These are phyloP conservation scores for Plantago ovata DNA, from an alignment of 257 asterid species.

Conservation along the genomic window DNA sequence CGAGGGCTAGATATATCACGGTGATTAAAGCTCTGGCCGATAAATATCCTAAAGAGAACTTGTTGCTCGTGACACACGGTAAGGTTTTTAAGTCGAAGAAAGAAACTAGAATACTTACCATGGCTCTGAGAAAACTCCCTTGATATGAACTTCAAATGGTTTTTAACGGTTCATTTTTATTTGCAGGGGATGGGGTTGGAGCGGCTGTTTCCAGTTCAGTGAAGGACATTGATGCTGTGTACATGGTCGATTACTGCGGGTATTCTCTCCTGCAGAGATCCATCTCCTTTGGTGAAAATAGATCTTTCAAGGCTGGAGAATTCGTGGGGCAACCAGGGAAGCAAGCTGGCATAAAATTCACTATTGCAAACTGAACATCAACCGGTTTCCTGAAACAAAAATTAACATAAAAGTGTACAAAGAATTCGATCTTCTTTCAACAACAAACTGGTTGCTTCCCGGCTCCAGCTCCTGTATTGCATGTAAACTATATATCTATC, in stretches of 20 bases:
- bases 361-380: conserved; percentile 2
- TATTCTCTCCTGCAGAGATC: conserved; percentile 42
- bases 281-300: conserved; percentile 28
- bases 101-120: no score
- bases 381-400: not conserved
- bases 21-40: conserved; percentile 71
- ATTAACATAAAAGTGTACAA: no score
- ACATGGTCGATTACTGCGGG: conserved; percentile 73
- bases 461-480: no score
- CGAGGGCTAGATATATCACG: conserved; percentile 52
- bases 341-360: conserved; percentile 32
- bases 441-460: no score
- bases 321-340: conserved; percentile 39
- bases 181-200: conserved; percentile 86
- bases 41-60: conserved; percentile 76
- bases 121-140: no score
- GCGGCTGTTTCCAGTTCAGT: conserved; percentile 37
- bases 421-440: no score
- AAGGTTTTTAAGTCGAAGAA: conserved; percentile 13
- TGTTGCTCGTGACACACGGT: conserved; percentile 90
- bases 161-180: not conserved
- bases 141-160: no score
- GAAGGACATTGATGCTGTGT: conserved; percentile 29
- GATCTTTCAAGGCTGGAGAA: conserved; percentile 41
- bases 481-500: no score